These are phyloP conservation scores for Aspergillus sp. DNA, from an alignment of 2,329 filamentous ascomycete genomes.

Conservation along the genomic window DNA sequence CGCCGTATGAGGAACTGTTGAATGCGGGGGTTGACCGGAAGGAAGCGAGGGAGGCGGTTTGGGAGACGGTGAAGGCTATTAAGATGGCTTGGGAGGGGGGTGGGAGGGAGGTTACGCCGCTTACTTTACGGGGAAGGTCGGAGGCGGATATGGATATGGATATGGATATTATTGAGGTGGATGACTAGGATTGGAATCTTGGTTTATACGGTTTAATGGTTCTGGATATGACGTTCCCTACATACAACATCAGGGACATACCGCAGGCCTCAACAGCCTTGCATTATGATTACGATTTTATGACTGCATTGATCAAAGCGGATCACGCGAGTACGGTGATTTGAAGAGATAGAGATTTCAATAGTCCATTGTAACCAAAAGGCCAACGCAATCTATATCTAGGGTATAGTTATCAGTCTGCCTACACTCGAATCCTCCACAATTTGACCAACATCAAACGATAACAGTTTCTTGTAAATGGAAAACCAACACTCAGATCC, in stretches of 20 bases:
- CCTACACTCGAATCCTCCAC: not conserved
- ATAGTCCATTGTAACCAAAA: not conserved
- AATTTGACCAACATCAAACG: too few relatives aligned
- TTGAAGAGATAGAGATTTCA: not conserved
- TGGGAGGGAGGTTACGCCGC: conserved; percentile 1
- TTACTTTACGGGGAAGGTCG: conserved; percentile 6
- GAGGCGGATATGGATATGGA: not conserved
- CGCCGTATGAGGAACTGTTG: conserved; percentile 33
- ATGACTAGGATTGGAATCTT: too few relatives aligned
- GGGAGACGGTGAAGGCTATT: conserved; percentile 21
- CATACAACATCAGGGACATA: not conserved
- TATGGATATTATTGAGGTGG: not conserved
- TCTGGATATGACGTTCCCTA: not conserved
- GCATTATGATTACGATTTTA: not conserved
- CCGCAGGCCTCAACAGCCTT: not conserved
- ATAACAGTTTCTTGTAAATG: too few relatives aligned
- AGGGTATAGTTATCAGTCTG: too few relatives aligned
- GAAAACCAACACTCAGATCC: too few relatives aligned
- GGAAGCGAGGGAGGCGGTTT: conserved; percentile 27
- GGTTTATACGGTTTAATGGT: too few relatives aligned
- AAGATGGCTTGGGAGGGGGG: conserved; percentile 26
- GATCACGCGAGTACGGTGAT: too few relatives aligned
- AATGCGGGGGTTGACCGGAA: conserved; percentile 16
- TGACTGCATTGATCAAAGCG: too few relatives aligned
- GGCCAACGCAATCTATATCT: not conserved